phyloP scores from a whole-genome alignment of 305 asterid genomes.

The Fraxinus floribunda region DNA sequence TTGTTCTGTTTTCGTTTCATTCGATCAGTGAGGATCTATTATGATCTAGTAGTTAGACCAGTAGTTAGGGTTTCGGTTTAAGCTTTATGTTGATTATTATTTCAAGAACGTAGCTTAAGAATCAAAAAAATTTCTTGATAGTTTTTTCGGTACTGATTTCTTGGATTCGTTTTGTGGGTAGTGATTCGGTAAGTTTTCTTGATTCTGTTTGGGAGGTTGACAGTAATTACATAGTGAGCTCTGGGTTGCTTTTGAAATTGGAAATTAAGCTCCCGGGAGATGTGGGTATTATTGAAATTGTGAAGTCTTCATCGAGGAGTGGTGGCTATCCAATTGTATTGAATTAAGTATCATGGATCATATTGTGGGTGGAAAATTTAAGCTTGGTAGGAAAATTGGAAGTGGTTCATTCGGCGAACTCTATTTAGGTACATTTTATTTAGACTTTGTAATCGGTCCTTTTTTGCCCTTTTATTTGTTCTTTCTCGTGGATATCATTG shows the following conservation, averaged over 20 bases:
- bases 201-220: not conserved
- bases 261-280: not conserved
- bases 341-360: not conserved
- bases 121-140: not conserved
- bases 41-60: not conserved
- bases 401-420: constrained; percentile 41
- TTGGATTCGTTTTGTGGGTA: not conserved
- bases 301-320: not conserved
- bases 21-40: not conserved
- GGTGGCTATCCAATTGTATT: not conserved
- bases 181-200: not conserved
- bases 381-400: constrained; percentile 41
- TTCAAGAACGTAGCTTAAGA: not conserved
- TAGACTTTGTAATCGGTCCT: not conserved
- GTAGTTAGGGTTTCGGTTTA: not conserved
- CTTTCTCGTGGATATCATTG: not conserved
- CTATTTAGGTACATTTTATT: constrained; percentile 27
- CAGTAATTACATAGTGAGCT: not conserved
- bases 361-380: constrained; percentile 32
- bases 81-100: not conserved
- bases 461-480: not conserved
- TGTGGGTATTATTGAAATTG: not conserved
- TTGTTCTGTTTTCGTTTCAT: not conserved
- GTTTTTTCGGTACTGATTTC: not conserved
- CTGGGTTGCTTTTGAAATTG: not conserved